Base-by-base conservation (phyloP, 2,329 filamentous ascomycete species). In the Aspergillus tanneri region DNA sequence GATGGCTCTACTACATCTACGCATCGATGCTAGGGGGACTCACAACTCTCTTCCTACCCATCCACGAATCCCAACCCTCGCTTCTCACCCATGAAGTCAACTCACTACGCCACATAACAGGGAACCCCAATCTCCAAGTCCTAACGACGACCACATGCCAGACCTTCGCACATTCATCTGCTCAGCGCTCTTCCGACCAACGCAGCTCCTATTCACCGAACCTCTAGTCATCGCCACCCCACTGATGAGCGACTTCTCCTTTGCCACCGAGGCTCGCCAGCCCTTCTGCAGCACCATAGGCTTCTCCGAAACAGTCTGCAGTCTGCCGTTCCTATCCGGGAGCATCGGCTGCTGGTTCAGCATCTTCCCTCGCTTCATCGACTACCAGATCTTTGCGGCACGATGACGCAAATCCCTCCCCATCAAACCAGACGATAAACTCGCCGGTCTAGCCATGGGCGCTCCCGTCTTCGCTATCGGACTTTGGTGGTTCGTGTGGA, bases 1-100 rank as follows among this genome's bases (percentile, higher is more conserved):
- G 66, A 44, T 77, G 73, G 73, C 59, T 76, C 0, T 77, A 73
- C 50, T 67, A 72, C 40, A 61, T 70, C 18, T 67, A 71, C 2
- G 67, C 71, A 1, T 69, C 71, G 5, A 59, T 68, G 4, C 70
- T 66, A 0, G 66, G 52, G 2, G 32, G 64, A 14, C 41, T 70
- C 4, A 57, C 61, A 1, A 3, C 70, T 1, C 52, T 72, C 9
- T 60, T 72, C 11, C 43, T 73, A 3, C 57, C 55, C 1, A 68
- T 76, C 40, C 57, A 58, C 36, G 75, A 77, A 57, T 73, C 68
- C 14, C 66, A 74, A 22, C 73, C 75, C 0, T 70, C 68, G 3
- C 62, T 78, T 2, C 64, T 77, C 3, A 60, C 56, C 3, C 49
- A 56, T 4, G 56, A 70, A 39, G 62, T 72, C 5, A 42, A 47